Evolutionary conservation across 1,284 basidiomycete genomes (phyloP).

Genomic region (Puccinia brachypodii): DNA sequence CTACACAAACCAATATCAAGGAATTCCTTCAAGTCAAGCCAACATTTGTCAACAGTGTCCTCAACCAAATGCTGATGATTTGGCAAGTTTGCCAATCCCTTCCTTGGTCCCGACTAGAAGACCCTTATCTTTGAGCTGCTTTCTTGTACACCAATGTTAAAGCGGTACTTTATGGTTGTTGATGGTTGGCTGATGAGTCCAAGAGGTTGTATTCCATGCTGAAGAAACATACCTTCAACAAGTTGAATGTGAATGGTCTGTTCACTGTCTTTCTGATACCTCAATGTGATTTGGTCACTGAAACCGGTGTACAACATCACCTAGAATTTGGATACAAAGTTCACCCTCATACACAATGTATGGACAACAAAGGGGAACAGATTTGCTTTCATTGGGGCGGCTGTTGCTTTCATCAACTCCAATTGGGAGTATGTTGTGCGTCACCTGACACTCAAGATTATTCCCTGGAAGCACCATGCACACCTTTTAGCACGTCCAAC

Average conservation of each 20-base stretch:
- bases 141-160: not conserved
- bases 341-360: not conserved
- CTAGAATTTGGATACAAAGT: not conserved
- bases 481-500: not conserved
- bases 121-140: not conserved
- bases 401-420: not conserved
- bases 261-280: not conserved
- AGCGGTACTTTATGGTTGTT: not conserved
- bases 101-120: not conserved
- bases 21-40: not conserved
- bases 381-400: slow-evolving; percentile 3
- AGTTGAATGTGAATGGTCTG: not conserved
- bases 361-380: slow-evolving; percentile 1
- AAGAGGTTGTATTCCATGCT: not conserved
- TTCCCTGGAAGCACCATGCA: not conserved
- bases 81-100: not conserved
- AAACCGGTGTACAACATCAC: not conserved
- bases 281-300: not conserved
- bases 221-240: not conserved
- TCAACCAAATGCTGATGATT: not conserved
- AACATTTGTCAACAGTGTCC: not conserved
- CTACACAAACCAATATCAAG: not conserved
- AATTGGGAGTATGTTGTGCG: not conserved
- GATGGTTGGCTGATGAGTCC: not conserved
- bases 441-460: not conserved